phyloP scores from a whole-genome alignment of 148 eudicot genomes.

The Heliosperma pusillum region DNA sequence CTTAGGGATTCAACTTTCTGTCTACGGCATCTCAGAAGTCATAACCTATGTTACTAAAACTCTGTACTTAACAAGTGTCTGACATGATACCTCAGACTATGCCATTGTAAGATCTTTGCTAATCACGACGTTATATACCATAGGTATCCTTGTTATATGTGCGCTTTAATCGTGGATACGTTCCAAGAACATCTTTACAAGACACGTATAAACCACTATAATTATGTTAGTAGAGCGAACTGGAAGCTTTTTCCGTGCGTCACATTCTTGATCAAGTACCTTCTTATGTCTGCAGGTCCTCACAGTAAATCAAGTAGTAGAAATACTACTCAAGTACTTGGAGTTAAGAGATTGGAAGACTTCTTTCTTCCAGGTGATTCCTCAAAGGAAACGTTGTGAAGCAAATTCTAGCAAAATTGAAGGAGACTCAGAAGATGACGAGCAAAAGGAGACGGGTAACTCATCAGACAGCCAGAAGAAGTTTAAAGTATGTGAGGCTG shows the following conservation, averaged over 20 bases:
- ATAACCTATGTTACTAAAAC: too few species aligned
- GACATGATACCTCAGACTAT: too few species aligned
- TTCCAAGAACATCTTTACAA: too few species aligned
- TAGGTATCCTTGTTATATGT: too few species aligned
- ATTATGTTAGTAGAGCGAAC: too few species aligned
- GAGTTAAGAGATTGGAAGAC: slow-evolving; percentile 89
- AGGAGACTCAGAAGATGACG: slow-evolving; percentile 28
- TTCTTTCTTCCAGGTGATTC: slow-evolving; percentile 81
- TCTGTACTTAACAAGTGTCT: too few species aligned
- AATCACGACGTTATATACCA: too few species aligned
- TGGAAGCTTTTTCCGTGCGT: background rate
- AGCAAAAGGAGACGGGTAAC: slow-evolving; percentile 15
- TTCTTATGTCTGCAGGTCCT: slow-evolving; percentile 55
- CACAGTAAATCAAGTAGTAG: slow-evolving; percentile 93
- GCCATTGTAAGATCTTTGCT: too few species aligned
- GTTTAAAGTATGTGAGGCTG: slow-evolving; percentile 38
- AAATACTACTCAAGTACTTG: slow-evolving; percentile 83
- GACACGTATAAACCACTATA: too few species aligned
- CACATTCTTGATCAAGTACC: background rate
- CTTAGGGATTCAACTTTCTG: too few species aligned
- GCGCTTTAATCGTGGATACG: too few species aligned
- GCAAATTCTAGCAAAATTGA: slow-evolving; percentile 31
- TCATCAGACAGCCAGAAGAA: slow-evolving; percentile 32
- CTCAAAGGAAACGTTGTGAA: slow-evolving; percentile 78
- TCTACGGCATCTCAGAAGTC: too few species aligned